phyloP scores from a whole-genome alignment of 306 rosid genomes.

The Quercus gilva region DNA sequence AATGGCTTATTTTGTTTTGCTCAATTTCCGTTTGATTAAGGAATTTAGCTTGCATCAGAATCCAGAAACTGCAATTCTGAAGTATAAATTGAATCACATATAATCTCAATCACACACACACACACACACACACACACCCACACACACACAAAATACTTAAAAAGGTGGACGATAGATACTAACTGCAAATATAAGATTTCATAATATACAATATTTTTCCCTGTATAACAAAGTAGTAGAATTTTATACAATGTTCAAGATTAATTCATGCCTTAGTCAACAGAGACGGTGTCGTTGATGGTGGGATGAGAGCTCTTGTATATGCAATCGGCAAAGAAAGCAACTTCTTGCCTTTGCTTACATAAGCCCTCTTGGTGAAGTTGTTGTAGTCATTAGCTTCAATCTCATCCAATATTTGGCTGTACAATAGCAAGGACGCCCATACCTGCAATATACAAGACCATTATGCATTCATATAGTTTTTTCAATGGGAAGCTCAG shows the following conservation, averaged over 20 bases:
- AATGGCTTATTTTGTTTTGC: too few species aligned
- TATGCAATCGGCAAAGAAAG: slow-evolving; percentile 65
- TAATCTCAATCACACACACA: not conserved
- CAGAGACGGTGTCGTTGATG: slow-evolving; percentile 38
- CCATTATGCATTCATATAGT: not conserved
- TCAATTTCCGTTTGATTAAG: too few species aligned
- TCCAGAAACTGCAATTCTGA: too few species aligned
- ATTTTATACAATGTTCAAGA: not conserved
- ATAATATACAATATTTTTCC: slow-evolving; percentile 31
- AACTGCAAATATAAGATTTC: slow-evolving; percentile 9
- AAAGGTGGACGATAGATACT: slow-evolving; percentile 16
- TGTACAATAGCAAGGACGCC: slow-evolving; percentile 67
- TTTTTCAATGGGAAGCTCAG: not conserved
- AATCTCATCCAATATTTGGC: slow-evolving; percentile 75
- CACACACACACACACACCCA: slow-evolving; percentile 15
- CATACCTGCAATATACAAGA: slow-evolving; percentile 52
- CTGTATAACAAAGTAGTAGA: not conserved
- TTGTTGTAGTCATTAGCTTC: slow-evolving; percentile 81
- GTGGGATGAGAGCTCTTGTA: slow-evolving; percentile 46
- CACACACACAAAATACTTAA: slow-evolving; percentile 13
- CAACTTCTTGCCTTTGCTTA: slow-evolving; percentile 71
- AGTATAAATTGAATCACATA: too few species aligned
- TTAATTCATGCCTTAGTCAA: slow-evolving; percentile 21
- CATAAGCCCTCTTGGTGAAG: slow-evolving; percentile 74
- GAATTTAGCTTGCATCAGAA: too few species aligned